Base-by-base conservation (phyloP, 2,329 filamentous ascomycete species). In the Alternaria ethzedia region DNA sequence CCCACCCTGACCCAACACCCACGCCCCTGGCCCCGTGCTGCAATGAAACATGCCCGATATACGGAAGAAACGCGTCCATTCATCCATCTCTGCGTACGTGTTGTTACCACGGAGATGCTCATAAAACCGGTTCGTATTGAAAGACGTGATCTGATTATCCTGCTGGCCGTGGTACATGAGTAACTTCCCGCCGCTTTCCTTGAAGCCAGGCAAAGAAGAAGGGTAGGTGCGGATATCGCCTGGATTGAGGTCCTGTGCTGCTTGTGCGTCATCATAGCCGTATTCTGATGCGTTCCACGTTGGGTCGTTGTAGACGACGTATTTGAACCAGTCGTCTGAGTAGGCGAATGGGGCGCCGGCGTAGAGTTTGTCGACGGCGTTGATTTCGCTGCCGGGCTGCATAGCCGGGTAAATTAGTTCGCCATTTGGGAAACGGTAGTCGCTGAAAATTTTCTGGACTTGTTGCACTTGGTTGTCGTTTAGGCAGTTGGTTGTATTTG, bases 11-110 rank as follows among this genome's bases (percentile, higher is more conserved):
- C 77, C 76, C 43, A 79, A 57, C 15, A 69, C 67, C 71, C 72
- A 78, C 2, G 84, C 84, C 0, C 85, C 84, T 0, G 71, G 75
- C 2, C 86, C 86, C 4, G 79, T 78, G 41, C 65, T 74, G 69
- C 86, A 87, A 74, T 87, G 86, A 8, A 75, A 78, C 83, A 87
- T 85, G 5, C 86, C 86, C 46, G 74, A 83, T 69, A 83, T 83
- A 43, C 82, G 80, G 77, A 87, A 87, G 73, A 82, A 83, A 23
- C 85, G 80, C 57, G 83, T 75, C 66, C 82, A 84, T 3, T 73
- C 66, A 30, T 69, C 63, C 66, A 75, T 70, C 2, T 46, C 47
- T 0, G 44, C 55, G 17, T 66, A 64, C 13, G 57, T 67, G 3
- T 56, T 57, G 4, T 20, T n/a, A 0, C 64, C 68, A 4, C 61